Evolutionary conservation across 2,329 filamentous ascomycete genomes (phyloP).

Genomic region (Botrytis sinoallii): DNA sequence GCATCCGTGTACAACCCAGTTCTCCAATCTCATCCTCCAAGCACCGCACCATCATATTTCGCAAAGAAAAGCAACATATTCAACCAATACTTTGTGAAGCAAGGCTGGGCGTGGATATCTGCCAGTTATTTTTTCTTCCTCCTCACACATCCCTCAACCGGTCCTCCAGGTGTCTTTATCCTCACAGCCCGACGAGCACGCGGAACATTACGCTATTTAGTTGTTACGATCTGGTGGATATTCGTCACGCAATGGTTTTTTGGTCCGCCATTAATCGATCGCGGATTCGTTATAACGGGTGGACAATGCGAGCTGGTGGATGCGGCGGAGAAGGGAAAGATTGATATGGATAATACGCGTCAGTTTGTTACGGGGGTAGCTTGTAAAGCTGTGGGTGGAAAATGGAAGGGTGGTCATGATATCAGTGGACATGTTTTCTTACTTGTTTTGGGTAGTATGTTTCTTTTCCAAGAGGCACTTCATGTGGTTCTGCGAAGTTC

Average conservation of each 20-base stretch:
- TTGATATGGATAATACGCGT: conserved; percentile 45
- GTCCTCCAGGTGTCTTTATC: conserved; percentile 41
- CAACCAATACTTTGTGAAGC: conserved; percentile 91
- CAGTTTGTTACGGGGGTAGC: conserved; percentile 68
- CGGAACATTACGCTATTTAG: conserved; percentile 64
- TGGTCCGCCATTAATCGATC: conserved; percentile 84
- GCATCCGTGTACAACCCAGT: conserved; percentile 58
- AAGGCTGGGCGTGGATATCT: conserved; percentile 90
- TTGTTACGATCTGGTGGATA: conserved; percentile 77
- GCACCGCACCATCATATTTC: conserved; percentile 76
- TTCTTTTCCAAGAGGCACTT: conserved; percentile 79
- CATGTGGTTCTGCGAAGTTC: conserved; percentile 51
- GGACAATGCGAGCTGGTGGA: conserved; percentile 70
- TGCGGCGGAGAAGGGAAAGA: conserved; percentile 46
- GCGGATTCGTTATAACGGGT: conserved; percentile 83
- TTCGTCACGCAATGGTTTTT: conserved; percentile 96
- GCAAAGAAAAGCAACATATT: conserved; percentile 90
- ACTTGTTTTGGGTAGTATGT: conserved; percentile 77
- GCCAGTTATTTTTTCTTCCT: conserved; percentile 69
- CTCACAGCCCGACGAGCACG: conserved; percentile 49
- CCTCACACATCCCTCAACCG: conserved; percentile 61
- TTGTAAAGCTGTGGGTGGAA: conserved; percentile 78
- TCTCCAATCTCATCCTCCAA: conserved; percentile 60
- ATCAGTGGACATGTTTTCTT: conserved; percentile 95
- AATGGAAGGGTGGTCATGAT: conserved; percentile 92